Percentiles rank a stretch among this genome's conserved stretches.
These are phyloP conservation scores for Artemisia argyi DNA, from an alignment of 129 eudicot species.

Conservation along the genomic window DNA sequence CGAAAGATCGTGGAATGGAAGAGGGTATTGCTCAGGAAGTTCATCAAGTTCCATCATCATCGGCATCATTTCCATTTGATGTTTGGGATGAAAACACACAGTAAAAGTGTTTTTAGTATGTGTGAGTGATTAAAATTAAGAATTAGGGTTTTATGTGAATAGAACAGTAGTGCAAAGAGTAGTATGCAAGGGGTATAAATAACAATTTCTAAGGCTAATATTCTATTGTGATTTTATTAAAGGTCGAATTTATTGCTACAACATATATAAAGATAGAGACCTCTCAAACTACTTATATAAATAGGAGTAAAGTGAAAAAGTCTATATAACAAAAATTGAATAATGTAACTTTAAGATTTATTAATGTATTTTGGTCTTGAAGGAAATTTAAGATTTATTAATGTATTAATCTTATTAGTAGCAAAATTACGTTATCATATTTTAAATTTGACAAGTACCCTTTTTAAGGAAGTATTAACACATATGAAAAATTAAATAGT, in stretches of 20 bases:
- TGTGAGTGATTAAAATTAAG: not conserved
- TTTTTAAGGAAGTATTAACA: no score
- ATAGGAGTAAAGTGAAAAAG: no score
- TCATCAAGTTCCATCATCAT: slow-evolving; percentile 41
- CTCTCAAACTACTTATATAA: not conserved
- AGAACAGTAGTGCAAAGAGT: slow-evolving; percentile 31
- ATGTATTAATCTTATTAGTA: no score
- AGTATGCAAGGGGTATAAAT: slow-evolving; percentile 46
- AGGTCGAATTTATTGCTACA: slow-evolving; percentile 32
- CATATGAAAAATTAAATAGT: no score
- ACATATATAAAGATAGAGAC: not conserved
- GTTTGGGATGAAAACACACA: slow-evolving; percentile 1
- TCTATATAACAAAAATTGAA: not conserved
- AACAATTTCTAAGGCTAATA: slow-evolving; percentile 21
- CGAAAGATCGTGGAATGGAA: slow-evolving; percentile 36
- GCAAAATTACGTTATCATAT: no score
- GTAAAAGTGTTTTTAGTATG: slow-evolving; percentile 6
- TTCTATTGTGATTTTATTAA: slow-evolving; percentile 15
- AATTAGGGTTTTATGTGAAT: slow-evolving; percentile 34
- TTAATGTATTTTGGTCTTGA: no score
- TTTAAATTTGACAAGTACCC: no score
- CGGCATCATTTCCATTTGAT: slow-evolving; percentile 40
- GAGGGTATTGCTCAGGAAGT: slow-evolving; percentile 30
- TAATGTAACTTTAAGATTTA: no score
- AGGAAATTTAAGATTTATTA: no score